Base-by-base conservation (phyloP, 1,139 yeast species). In the Pichia norvegensis region DNA sequence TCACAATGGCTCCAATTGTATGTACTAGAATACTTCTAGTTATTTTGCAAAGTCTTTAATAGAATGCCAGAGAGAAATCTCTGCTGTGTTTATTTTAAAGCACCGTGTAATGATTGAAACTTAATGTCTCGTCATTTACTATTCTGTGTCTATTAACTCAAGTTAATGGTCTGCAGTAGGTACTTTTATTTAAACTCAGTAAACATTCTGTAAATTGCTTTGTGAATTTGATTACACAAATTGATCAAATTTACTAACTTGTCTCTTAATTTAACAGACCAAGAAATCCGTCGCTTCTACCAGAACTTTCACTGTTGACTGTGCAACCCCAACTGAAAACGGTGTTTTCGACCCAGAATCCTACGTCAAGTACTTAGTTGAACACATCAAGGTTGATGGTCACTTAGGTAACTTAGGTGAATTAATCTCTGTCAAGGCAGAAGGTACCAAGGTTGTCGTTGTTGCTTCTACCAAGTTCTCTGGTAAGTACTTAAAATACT, bases 401-500 rank as follows among this genome's bases (percentile, higher is more conserved):
- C 80, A 85, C 68, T 79, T 86, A 66, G 97, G 97, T 73, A 85
- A 88, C 88, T 85, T 94, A 69, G 96, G 95, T 75, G 94, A 87
- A 70, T 85, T 83, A 68, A 81, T 94, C 78, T 76, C 92, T 56
- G 88, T 92, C 63, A 74, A 90, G 67, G 75, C 81, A 66, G 95
- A 87, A 69, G 87, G 85, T 65, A 76, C 80, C 73, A 70, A 78
- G 67, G 88, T 86, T 68, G 82, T 92, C 65, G 84, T 88, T 73
- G 88, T 84, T 61, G 78, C 97, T 61, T 79, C 84, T 76, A 75
- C 95, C 74, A 84, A 87, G 78, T 92, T 94, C 92, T 88, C 97
- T 63, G 99, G 99, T 78, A 92, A 94, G 79, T 92, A 92, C 95
- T 85, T 88, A 74, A 92, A 92, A 81, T 92, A 90, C 92, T 80